Evolutionary conservation across 2,329 filamentous ascomycete genomes (phyloP).

Genomic region (Diaporthe sp.): DNA sequence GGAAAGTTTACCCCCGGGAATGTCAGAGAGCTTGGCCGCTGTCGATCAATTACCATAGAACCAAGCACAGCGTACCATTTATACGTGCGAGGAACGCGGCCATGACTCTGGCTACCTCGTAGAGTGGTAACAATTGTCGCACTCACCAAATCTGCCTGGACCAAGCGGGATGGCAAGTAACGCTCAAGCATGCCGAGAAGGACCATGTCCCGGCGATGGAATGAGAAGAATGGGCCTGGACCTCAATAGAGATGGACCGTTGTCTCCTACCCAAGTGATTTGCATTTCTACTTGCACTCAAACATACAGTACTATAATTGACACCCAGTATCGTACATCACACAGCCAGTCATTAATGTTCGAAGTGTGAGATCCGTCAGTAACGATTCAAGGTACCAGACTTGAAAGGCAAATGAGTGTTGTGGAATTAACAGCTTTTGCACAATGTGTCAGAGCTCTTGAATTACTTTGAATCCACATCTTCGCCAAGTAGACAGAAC

Average conservation of each 20-base stretch:
- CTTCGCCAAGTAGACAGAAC: not conserved
- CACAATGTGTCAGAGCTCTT: not conserved
- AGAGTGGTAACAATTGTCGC: not conserved
- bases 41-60: not conserved
- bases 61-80: not conserved
- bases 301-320: not conserved
- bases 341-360: not conserved
- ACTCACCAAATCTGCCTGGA: not conserved
- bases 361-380: not conserved
- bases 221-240: not conserved
- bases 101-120: conserved; percentile 14
- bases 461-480: too few relatives aligned
- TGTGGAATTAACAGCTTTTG: not conserved
- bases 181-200: not conserved
- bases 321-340: not conserved
- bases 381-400: not conserved
- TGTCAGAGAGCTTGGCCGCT: not conserved
- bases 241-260: not conserved
- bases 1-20: not conserved
- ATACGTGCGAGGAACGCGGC: not conserved
- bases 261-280: not conserved
- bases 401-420: not conserved
- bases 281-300: not conserved
- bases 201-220: not conserved
- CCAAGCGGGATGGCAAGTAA: conserved; percentile 15